Evolutionary conservation across 352 stramenopile species (phyloP).

Genomic region (Phytophthora pini): DNA sequence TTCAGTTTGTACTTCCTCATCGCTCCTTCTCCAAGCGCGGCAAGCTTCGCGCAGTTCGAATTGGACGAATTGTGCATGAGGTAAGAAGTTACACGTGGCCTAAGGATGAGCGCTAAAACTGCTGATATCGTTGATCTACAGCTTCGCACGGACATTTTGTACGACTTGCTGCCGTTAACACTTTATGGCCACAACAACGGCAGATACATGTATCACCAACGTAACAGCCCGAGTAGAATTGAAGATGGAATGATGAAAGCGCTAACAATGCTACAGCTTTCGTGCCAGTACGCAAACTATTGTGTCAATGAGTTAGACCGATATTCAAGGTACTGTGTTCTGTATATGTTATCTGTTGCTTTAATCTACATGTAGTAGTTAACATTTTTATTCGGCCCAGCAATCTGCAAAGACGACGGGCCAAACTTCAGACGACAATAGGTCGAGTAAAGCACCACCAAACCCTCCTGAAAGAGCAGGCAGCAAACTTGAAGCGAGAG

Average conservation of each 20-base stretch:
- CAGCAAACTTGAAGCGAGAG: slow-evolving; percentile 42
- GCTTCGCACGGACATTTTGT: slow-evolving; percentile 40
- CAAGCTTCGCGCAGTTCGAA: slow-evolving; percentile 31
- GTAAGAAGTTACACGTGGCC: slow-evolving; percentile 15
- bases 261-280: slow-evolving; percentile 58
- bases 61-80: slow-evolving; percentile 48
- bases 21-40: slow-evolving; percentile 20
- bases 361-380: not conserved
- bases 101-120: not conserved
- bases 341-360: not conserved
- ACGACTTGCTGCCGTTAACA: slow-evolving; percentile 46
- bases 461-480: slow-evolving; percentile 27
- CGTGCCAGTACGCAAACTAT: slow-evolving; percentile 69
- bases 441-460: slow-evolving; percentile 17
- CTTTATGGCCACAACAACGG: slow-evolving; percentile 30
- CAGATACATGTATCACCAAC: not conserved
- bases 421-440: slow-evolving; percentile 14
- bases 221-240: not conserved
- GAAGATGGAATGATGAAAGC: slow-evolving; percentile 27
- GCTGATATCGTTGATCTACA: slow-evolving; percentile 10
- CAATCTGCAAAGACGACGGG: slow-evolving; percentile 14
- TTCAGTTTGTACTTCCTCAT: slow-evolving; percentile 42
- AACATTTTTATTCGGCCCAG: slow-evolving; percentile 5
- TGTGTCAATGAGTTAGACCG: slow-evolving; percentile 45
- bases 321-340: slow-evolving; percentile 35